Percentiles rank a stretch among this genome's conserved stretches.
These are phyloP conservation scores for Pleurotus platypus DNA, from an alignment of 768 basidiomycete species.

Conservation along the genomic window DNA sequence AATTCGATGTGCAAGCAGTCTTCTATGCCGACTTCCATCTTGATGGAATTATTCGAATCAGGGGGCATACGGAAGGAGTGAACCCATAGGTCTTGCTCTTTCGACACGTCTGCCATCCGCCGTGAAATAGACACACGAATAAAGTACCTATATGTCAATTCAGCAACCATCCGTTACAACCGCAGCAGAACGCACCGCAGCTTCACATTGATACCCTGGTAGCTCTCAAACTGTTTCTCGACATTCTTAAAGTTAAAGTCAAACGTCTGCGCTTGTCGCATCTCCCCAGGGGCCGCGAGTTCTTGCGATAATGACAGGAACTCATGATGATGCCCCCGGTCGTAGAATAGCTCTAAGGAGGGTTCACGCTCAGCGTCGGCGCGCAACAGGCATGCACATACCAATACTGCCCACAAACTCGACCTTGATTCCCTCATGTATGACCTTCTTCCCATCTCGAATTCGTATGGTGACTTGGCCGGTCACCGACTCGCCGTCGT, in stretches of 20 bases:
- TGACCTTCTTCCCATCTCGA: slow-evolving; percentile 90
- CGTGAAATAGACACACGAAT: slow-evolving; percentile 87
- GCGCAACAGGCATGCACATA: slow-evolving; percentile 26
- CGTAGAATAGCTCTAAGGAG: slow-evolving; percentile 82
- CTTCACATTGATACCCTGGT: slow-evolving; percentile 98
- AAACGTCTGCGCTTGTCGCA: slow-evolving; percentile 94
- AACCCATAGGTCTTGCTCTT: slow-evolving; percentile 96
- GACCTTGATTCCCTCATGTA: slow-evolving; percentile 96
- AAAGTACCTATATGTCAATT: slow-evolving; percentile 64
- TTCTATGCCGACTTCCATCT: slow-evolving; percentile 99
- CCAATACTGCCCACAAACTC: slow-evolving; percentile 97
- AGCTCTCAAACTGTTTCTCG: slow-evolving; percentile 98
- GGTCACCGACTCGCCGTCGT: slow-evolving; percentile 89
- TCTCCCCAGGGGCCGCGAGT: slow-evolving; percentile 91
- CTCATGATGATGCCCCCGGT: slow-evolving; percentile 97
- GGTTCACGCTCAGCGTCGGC: neutral
- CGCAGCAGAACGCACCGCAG: slow-evolving; percentile 58
- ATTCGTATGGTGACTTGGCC: slow-evolving; percentile 88
- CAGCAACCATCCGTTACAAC: neutral
- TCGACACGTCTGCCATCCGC: slow-evolving; percentile 88
- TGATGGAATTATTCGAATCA: slow-evolving; percentile 96
- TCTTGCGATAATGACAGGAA: slow-evolving; percentile 96
- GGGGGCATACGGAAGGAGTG: slow-evolving; percentile 99
- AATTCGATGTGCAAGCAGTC: slow-evolving; percentile 99
- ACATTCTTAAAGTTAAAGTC: slow-evolving; percentile 99